Percentiles rank a stretch among this genome's conserved stretches.
These are phyloP conservation scores for Rhododendron simsii DNA, from an alignment of 148 eudicot species.

Conservation along the genomic window DNA sequence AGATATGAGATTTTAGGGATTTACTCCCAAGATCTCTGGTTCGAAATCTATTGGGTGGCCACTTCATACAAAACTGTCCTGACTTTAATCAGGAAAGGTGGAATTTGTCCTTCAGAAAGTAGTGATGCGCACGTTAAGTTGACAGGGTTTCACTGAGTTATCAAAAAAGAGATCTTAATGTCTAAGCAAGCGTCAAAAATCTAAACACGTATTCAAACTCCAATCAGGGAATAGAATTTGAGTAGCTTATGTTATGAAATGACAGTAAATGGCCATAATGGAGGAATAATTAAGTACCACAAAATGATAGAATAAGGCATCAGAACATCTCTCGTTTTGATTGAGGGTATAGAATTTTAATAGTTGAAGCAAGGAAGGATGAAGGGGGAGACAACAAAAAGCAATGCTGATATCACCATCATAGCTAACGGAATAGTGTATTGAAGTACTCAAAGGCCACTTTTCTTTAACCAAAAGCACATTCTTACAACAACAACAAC, in stretches of 20 bases:
- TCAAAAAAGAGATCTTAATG: not conserved
- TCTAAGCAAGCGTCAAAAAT: not conserved
- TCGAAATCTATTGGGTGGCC: no score
- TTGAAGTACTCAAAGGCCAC: not conserved
- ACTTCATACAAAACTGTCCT: no score
- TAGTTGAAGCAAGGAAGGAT: not conserved
- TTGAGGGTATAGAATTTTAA: conserved; percentile 15
- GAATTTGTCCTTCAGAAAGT: not conserved
- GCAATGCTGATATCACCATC: conserved; percentile 18
- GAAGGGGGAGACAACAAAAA: not conserved
- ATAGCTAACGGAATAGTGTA: conserved; percentile 3
- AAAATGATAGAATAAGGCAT: conserved; percentile 15
- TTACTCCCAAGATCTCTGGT: no score
- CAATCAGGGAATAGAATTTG: not conserved
- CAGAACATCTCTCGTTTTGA: conserved; percentile 2
- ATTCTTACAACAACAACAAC: not conserved
- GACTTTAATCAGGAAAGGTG: not conserved
- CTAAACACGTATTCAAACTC: not conserved
- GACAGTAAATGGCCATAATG: not conserved
- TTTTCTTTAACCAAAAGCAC: not conserved
- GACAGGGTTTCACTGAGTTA: not conserved
- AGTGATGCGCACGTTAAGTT: not conserved
- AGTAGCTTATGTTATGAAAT: not conserved
- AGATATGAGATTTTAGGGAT: no score
- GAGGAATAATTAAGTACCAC: conserved; percentile 7